These are phyloP conservation scores for Sugiyamaella grinbergsii DNA, from an alignment of 1,139 yeast genomes.

Conservation along the genomic window DNA sequence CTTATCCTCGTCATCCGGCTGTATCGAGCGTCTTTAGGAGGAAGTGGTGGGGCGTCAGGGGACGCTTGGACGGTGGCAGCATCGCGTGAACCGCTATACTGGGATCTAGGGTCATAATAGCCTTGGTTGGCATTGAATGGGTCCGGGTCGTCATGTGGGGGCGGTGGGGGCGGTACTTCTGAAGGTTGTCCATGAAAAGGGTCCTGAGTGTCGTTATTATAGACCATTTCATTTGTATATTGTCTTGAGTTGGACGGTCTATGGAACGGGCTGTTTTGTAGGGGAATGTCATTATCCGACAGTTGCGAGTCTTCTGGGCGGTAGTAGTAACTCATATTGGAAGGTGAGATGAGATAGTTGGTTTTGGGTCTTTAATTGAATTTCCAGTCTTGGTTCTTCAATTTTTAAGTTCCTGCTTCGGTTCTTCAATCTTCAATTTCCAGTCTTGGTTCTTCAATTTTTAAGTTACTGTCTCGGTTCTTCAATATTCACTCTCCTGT, in stretches of 20 bases:
- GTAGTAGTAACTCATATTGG: constrained; percentile 20
- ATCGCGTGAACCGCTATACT: neutral
- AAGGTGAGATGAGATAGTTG: too few species aligned
- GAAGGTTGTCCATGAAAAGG: constrained; percentile 3
- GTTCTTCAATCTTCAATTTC: too few species aligned
- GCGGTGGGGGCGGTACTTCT: constrained; percentile 13
- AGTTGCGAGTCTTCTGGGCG: constrained; percentile 7
- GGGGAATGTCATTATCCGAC: constrained; percentile 14
- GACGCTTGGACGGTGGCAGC: neutral
- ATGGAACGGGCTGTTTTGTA: constrained; percentile 20
- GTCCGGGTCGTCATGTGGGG: constrained; percentile 13
- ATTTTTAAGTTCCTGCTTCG: too few species aligned
- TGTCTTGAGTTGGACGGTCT: constrained; percentile 12
- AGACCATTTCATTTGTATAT: constrained; percentile 7
- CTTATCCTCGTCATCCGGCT: constrained; percentile 9
- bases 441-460: too few species aligned
- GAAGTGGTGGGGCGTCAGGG: constrained; percentile 14
- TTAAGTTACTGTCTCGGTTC: too few species aligned
- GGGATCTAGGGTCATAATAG: constrained; percentile 1
- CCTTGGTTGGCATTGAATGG: constrained; percentile 5
- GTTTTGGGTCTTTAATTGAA: too few species aligned
- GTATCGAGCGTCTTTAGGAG: constrained; percentile 16
- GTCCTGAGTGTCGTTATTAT: neutral
- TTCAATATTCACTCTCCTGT: too few species aligned
- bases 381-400: too few species aligned